Conservation (phyloP, 176 grass and related monocot genomes). For the Carex kokanica region DNA sequence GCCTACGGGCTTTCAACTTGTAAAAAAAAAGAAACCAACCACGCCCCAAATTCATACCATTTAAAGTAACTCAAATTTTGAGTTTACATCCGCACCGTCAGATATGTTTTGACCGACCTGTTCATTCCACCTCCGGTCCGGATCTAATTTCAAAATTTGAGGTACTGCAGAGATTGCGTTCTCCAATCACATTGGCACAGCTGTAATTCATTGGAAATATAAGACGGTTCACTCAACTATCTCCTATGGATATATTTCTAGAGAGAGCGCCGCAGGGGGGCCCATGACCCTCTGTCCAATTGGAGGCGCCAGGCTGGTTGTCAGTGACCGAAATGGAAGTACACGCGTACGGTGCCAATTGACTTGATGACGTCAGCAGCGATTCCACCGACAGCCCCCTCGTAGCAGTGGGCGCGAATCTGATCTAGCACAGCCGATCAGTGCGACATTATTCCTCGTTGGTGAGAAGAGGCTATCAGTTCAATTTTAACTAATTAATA, state of each 20-base stretch:
- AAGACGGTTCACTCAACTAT: neutral
- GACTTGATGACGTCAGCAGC: neutral
- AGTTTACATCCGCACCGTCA: too few species aligned
- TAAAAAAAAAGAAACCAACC: neutral
- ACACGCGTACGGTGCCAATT: neutral
- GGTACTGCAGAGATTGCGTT: too few species aligned
- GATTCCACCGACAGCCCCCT: constrained; percentile 21
- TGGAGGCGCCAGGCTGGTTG: constrained; percentile 2
- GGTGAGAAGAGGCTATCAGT: constrained; percentile 22
- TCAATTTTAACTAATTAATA: neutral
- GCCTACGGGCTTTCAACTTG: too few species aligned
- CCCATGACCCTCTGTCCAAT: neutral
- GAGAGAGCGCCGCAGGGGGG: neutral
- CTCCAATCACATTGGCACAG: constrained; percentile 11
- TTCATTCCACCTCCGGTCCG: too few species aligned
- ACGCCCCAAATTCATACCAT: neutral
- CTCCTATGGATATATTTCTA: too few species aligned
- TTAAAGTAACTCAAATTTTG: too few species aligned
- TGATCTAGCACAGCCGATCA: neutral
- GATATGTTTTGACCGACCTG: too few species aligned
- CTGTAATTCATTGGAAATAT: constrained; percentile 5
- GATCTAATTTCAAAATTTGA: too few species aligned
- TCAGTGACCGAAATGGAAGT: neutral
- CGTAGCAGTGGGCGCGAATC: neutral
- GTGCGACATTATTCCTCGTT: neutral